These are phyloP conservation scores for Cyberlindnera amylophila DNA, from an alignment of 805 yeast genomes.

Conservation along the genomic window DNA sequence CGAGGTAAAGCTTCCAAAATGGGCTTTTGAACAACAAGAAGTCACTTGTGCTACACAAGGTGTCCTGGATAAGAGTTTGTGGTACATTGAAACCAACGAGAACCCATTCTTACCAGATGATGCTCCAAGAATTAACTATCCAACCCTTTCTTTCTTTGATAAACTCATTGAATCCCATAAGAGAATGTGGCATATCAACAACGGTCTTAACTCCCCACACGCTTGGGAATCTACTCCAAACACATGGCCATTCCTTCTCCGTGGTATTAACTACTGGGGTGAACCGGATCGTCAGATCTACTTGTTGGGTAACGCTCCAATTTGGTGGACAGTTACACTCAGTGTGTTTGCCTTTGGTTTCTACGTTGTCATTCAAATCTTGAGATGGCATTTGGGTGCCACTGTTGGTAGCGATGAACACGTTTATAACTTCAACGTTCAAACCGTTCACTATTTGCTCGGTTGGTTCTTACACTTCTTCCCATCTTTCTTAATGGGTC, in stretches of 20 bases:
- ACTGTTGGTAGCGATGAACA: slow-evolving; percentile 46
- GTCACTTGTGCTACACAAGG: slow-evolving; percentile 78
- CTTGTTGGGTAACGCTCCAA: slow-evolving; percentile 71
- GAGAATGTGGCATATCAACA: slow-evolving; percentile 76
- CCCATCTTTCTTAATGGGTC: slow-evolving; percentile 83
- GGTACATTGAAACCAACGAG: slow-evolving; percentile 72
- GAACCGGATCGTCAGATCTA: slow-evolving; percentile 58
- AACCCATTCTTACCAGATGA: slow-evolving; percentile 43
- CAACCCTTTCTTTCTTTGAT: slow-evolving; percentile 46
- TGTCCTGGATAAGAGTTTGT: slow-evolving; percentile 51
- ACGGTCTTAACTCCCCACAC: slow-evolving; percentile 65
- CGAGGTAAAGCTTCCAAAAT: slow-evolving; percentile 68
- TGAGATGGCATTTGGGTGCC: slow-evolving; percentile 66
- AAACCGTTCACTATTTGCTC: slow-evolving; percentile 53
- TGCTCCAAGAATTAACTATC: slow-evolving; percentile 51
- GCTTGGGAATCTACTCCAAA: slow-evolving; percentile 67
- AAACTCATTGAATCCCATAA: slow-evolving; percentile 64
- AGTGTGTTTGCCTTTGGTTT: slow-evolving; percentile 47
- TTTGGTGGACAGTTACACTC: slow-evolving; percentile 70
- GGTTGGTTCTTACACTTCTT: slow-evolving; percentile 73
- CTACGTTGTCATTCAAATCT: slow-evolving; percentile 39
- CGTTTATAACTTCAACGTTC: slow-evolving; percentile 61
- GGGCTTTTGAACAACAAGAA: slow-evolving; percentile 85
- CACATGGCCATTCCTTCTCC: slow-evolving; percentile 68
- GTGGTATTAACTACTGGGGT: slow-evolving; percentile 85